Evolutionary conservation across 108 stramenopile genomes (phyloP).

Genomic region (Nannochloropsis oceanica): DNA sequence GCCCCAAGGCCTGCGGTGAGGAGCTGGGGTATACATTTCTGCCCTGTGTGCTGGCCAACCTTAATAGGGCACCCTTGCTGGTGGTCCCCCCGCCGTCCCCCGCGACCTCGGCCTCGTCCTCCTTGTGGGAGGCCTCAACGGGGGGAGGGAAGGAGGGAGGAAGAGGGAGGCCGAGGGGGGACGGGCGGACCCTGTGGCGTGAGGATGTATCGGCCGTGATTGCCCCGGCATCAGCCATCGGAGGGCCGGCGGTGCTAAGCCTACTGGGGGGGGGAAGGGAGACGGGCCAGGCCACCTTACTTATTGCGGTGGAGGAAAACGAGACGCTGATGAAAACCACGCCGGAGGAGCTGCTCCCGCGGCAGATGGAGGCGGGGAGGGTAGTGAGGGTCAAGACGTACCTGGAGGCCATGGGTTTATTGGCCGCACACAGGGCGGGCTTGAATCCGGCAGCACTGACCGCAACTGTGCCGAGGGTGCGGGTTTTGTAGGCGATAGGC

Average conservation of each 20-base stretch:
- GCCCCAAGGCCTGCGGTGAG: constrained; percentile 33
- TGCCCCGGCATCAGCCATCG: constrained; percentile 19
- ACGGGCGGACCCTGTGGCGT: constrained; percentile 1
- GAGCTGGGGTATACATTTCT: constrained; percentile 35
- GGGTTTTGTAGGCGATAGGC: background rate
- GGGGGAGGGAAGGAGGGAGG: background rate
- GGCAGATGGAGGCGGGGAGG: background rate
- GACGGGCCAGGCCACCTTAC: constrained; percentile 1
- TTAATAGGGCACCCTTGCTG: constrained; percentile 19
- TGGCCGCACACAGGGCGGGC: constrained; percentile 38
- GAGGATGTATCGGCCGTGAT: constrained; percentile 20
- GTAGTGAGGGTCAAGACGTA: constrained; percentile 25
- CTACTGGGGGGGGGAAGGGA: constrained; percentile 10
- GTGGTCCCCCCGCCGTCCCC: background rate
- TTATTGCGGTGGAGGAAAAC: constrained; percentile 38
- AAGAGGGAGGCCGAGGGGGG: background rate
- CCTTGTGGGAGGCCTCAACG: background rate
- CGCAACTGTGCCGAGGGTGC: constrained; percentile 6
- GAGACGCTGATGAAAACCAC: constrained; percentile 19
- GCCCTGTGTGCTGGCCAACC: constrained; percentile 34
- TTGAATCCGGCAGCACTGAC: constrained; percentile 27
- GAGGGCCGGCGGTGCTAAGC: constrained; percentile 30
- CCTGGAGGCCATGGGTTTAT: constrained; percentile 34
- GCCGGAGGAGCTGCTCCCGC: constrained; percentile 5
- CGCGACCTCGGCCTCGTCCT: background rate